These are phyloP conservation scores for Talaromyces piceae DNA, from an alignment of 2,329 filamentous ascomycete species.

Conservation along the genomic window DNA sequence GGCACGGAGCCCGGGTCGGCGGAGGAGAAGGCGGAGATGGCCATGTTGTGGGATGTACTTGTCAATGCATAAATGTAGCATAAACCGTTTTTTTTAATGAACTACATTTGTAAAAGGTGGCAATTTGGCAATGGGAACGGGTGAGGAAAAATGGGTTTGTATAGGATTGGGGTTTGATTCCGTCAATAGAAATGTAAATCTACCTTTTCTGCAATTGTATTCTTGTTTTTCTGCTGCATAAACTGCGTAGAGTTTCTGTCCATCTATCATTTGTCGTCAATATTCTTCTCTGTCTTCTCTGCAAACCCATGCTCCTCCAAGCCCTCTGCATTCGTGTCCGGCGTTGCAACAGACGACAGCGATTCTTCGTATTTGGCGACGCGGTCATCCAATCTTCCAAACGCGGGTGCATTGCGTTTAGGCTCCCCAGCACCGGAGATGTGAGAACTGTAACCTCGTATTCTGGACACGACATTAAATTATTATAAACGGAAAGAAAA, in stretches of 20 bases:
- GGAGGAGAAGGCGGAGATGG: slow-evolving; percentile 32
- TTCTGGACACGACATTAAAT: slow-evolving; percentile 31
- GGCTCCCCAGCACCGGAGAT: slow-evolving; percentile 54
- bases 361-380: slow-evolving; percentile 42
- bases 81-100: too few species aligned
- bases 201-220: not conserved
- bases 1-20: slow-evolving; percentile 31
- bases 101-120: too few species aligned
- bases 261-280: too few species aligned
- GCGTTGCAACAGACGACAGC: slow-evolving; percentile 42
- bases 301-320: slow-evolving; percentile 53
- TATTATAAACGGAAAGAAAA: not conserved
- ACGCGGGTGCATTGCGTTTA: slow-evolving; percentile 62
- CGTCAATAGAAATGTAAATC: not conserved
- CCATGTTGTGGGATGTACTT: slow-evolving; percentile 34
- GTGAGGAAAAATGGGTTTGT: not conserved
- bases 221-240: not conserved
- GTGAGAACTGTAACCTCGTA: slow-evolving; percentile 77
- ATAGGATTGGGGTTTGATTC: not conserved
- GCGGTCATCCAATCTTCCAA: slow-evolving; percentile 51
- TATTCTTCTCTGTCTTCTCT: slow-evolving; percentile 29
- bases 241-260: too few species aligned
- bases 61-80: slow-evolving; percentile 13
- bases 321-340: slow-evolving; percentile 44
- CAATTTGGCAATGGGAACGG: not conserved